A percentile compares a stretch with the other conserved stretches of the same genome.
Evolutionary conservation across 805 yeast species (phyloP).

Genomic region (Starmerella vaccinii): DNA sequence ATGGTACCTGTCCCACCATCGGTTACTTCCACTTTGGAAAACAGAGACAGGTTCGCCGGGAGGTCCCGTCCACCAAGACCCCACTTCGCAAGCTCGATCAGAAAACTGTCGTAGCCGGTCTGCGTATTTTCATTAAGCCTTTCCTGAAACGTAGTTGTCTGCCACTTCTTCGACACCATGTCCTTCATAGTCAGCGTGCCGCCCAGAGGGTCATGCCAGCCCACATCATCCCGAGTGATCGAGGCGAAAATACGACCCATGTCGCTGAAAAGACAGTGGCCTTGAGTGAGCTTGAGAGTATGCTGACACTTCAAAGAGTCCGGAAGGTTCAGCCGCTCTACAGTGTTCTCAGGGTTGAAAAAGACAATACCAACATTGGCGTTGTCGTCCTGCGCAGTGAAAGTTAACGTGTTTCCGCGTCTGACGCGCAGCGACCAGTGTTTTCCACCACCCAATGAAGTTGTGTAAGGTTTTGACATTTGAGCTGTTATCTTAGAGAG

Average conservation of each 20-base stretch:
- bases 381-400: constrained; percentile 9
- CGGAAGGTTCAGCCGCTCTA: constrained; percentile 14
- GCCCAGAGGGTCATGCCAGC: constrained; percentile 16
- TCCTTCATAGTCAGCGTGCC: constrained; percentile 7
- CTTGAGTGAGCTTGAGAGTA: constrained; percentile 11
- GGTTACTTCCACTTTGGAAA: constrained; percentile 4
- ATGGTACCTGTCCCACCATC: constrained; percentile 1
- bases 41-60: constrained; percentile 11
- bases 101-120: constrained; percentile 12
- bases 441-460: constrained; percentile 9
- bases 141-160: constrained; percentile 9
- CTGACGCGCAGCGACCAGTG: constrained; percentile 12
- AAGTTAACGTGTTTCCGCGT: constrained; percentile 13
- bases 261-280: constrained; percentile 14
- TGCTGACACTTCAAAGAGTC: constrained; percentile 14
- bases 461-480: not conserved
- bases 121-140: constrained; percentile 9
- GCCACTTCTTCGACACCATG: constrained; percentile 13
- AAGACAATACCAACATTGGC: constrained; percentile 13
- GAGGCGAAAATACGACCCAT: constrained; percentile 14
- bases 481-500: too few species aligned
- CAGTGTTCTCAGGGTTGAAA: constrained; percentile 12
- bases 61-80: constrained; percentile 11
- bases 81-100: constrained; percentile 13
- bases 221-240: constrained; percentile 9